A percentile compares a stretch with the other conserved stretches of the same genome.
Evolutionary conservation across 1,139 yeast genomes (phyloP).

Genomic region (Blastobotrys aristatus): DNA sequence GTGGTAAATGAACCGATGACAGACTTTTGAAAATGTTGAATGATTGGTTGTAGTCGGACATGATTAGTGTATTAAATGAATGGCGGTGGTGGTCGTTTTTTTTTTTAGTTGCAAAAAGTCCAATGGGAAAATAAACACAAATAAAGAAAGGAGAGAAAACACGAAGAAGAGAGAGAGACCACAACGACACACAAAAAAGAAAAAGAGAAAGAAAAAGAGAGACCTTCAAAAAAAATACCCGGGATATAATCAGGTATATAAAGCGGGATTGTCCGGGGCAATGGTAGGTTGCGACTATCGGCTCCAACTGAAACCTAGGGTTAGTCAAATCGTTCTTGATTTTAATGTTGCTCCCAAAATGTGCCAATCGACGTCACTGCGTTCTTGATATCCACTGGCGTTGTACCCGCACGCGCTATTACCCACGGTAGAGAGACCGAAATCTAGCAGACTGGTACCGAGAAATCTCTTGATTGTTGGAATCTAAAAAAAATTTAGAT

Average conservation of each 20-base stretch:
- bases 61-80: background rate
- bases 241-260: background rate
- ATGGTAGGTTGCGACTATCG: background rate
- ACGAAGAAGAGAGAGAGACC: background rate
- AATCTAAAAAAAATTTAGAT: background rate
- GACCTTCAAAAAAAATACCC: background rate
- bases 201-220: background rate
- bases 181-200: background rate
- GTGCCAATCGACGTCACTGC: background rate
- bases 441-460: too few relatives aligned
- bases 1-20: slow-evolving; percentile 42
- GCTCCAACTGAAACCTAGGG: background rate
- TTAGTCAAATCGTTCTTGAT: background rate
- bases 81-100: too few relatives aligned
- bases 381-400: background rate
- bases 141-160: background rate
- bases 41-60: slow-evolving; percentile 10
- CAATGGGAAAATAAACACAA: background rate
- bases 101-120: background rate
- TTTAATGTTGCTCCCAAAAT: background rate
- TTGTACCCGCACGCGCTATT: too few relatives aligned
- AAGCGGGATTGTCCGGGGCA: background rate
- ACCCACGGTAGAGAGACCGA: too few relatives aligned
- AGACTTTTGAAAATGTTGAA: slow-evolving; percentile 40
- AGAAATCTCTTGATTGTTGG: background rate